phyloP scores from a whole-genome alignment of 2,329 filamentous ascomycete genomes.

The Monosporascus cannonballus region DNA sequence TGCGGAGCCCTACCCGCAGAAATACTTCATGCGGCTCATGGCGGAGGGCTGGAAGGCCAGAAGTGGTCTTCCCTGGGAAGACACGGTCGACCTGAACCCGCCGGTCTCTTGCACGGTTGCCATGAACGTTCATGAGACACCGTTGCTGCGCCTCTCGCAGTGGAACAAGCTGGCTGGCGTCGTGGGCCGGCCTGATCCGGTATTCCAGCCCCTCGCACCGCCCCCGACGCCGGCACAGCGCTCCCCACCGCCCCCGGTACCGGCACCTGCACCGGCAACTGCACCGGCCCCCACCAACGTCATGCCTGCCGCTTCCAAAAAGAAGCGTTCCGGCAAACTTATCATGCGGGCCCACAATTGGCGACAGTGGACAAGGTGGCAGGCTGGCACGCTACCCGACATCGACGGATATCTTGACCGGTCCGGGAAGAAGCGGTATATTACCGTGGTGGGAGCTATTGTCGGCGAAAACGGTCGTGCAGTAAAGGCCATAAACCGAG shows the following conservation, averaged over 20 bases:
- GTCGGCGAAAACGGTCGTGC: not conserved
- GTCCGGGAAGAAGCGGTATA: not conserved
- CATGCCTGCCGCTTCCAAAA: not conserved
- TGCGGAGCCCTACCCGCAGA: not conserved
- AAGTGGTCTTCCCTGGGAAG: conserved; percentile 11
- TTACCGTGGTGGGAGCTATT: not conserved
- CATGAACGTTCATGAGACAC: conserved; percentile 1
- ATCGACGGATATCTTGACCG: too few relatives aligned
- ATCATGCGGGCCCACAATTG: not conserved
- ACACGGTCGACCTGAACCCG: conserved; percentile 2
- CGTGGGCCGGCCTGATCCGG: not conserved
- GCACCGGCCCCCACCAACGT: not conserved
- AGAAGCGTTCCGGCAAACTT: not conserved
- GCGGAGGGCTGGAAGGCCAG: conserved; percentile 9
- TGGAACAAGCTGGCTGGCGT: conserved; percentile 6
- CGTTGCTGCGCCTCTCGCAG: conserved; percentile 6
- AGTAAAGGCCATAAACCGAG: not conserved
- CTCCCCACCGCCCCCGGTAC: not conserved
- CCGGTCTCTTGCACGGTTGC: not conserved
- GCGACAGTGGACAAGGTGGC: not conserved
- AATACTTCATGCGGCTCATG: conserved; percentile 11
- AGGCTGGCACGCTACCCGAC: not conserved
- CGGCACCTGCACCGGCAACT: not conserved
- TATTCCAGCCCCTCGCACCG: not conserved
- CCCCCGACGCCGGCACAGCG: not conserved